Base-by-base conservation (phyloP, 2,329 filamentous ascomycete species). In the Gliomastix tumulicola region DNA sequence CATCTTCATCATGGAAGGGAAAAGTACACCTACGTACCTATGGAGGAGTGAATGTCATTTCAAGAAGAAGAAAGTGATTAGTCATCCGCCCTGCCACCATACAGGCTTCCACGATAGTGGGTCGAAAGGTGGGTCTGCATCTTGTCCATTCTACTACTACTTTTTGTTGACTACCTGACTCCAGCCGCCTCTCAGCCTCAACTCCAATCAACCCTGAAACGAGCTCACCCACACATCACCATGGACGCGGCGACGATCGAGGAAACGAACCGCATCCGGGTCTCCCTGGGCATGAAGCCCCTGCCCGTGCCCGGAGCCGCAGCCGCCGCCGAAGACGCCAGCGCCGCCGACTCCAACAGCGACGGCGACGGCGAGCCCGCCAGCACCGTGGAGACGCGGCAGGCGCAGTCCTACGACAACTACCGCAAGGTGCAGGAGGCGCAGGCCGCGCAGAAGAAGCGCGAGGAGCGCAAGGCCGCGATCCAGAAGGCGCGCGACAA, bases 251-350 rank as follows among this genome's bases (percentile, higher is more conserved):
- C 86, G 31, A 82, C 84, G 20, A 89, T 97, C 55, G 86, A 94
- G 62, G 88, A 96, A 71, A 88, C 87, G 47, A 97, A 97, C 67
- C 85, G 89, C 55, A 83, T 96, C 53, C 88, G 90, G 51, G 72
- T 82, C 50, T 87, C 88, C 34, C 79, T 96, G 66, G 90, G 90
- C 54, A 79, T 96, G 69, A 87, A 90, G 55, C 89, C 88, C 19
- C 68, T 97, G 52, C 87, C 88, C 18, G 85, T 94, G 10, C 85
- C 89, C 19, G 86, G 86, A 46, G 72, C 71, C 40, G 70, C 48
- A 25, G 37, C 47, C 8, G 44, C 67, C 35, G 60, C 62, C 31
- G 30, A 37, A 13, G 43, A 51, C 12, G 39, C 84, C 16, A 80
- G 82, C 40, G 69, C 66, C 37, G 59, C 60, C 27, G 41, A 53